phyloP scores from a whole-genome alignment of 2,329 filamentous ascomycete genomes.

The Tricladium varicosporioides region DNA sequence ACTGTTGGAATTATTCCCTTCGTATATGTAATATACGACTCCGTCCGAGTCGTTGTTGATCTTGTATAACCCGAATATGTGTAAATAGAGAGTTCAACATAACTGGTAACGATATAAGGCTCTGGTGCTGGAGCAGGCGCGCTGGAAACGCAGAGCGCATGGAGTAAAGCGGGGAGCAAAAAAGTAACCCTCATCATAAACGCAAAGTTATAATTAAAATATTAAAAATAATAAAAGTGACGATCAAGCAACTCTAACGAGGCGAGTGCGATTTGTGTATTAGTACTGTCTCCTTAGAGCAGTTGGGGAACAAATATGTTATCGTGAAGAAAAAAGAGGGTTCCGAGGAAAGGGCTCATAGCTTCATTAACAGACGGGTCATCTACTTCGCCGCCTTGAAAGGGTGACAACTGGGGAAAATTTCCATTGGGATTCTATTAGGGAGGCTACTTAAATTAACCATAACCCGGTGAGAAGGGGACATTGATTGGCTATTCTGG shows the following conservation, averaged over 20 bases:
- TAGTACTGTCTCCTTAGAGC: conserved; percentile 18
- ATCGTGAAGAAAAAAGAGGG: not conserved
- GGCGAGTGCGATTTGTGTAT: conserved; percentile 2
- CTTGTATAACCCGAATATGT: conserved; percentile 6
- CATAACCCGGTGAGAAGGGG: not conserved
- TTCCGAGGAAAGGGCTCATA: not conserved
- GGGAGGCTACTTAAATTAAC: not conserved
- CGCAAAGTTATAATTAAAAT: not conserved
- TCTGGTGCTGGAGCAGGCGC: conserved; percentile 13
- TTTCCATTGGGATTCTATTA: not conserved
- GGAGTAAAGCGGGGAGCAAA: conserved; percentile 5
- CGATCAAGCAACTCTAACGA: conserved; percentile 2
- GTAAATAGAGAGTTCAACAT: conserved; percentile 21
- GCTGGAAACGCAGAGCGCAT: conserved; percentile 5
- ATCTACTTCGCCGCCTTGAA: not conserved
- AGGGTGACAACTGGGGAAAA: not conserved
- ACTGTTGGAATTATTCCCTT: conserved; percentile 4
- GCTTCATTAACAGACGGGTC: not conserved
- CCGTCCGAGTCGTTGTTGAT: not conserved
- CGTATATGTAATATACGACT: conserved; percentile 13
- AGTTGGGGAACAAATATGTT: not conserved
- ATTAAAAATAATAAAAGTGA: not conserved
- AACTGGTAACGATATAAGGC: conserved; percentile 22
- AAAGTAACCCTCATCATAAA: conserved; percentile 8
- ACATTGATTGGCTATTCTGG: not conserved